These are phyloP conservation scores for Lentinus polychrous DNA, from an alignment of 1,284 basidiomycete genomes.

Conservation along the genomic window DNA sequence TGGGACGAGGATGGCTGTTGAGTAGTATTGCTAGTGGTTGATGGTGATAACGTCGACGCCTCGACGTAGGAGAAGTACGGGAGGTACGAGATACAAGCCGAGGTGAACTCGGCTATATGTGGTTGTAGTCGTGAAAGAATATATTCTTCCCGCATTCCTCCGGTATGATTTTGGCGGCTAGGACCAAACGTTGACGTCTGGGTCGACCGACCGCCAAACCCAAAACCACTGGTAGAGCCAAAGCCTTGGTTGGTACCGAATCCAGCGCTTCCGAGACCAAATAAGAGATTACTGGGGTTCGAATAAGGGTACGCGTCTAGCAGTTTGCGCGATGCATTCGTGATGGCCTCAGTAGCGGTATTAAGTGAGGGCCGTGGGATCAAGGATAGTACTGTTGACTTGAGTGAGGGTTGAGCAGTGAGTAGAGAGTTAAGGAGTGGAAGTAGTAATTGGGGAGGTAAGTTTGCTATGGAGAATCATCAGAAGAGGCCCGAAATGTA, in stretches of 20 bases:
- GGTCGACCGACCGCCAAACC: constrained; percentile 29
- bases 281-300: constrained; percentile 33
- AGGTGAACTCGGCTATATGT: constrained; percentile 66
- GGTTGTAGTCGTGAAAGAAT: constrained; percentile 67
- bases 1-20: constrained; percentile 24
- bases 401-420: constrained; percentile 57
- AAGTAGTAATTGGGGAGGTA: constrained; percentile 66
- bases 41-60: constrained; percentile 11
- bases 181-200: constrained; percentile 22
- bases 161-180: constrained; percentile 16
- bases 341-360: constrained; percentile 60
- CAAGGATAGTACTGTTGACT: constrained; percentile 58
- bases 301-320: constrained; percentile 79
- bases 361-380: constrained; percentile 76
- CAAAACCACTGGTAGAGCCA: constrained; percentile 38
- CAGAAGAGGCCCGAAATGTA: neutral
- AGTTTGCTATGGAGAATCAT: constrained; percentile 41
- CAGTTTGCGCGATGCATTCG: constrained; percentile 60
- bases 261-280: constrained; percentile 15
- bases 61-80: constrained; percentile 70
- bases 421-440: constrained; percentile 65
- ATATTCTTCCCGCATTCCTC: constrained; percentile 74
- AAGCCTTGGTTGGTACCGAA: constrained; percentile 15
- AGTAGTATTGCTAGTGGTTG: constrained; percentile 15
- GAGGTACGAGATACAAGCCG: constrained; percentile 69